Evolutionary conservation across 108 stramenopile genomes (phyloP).

Genomic region (Cyclotella choctawhatcheeana): DNA sequence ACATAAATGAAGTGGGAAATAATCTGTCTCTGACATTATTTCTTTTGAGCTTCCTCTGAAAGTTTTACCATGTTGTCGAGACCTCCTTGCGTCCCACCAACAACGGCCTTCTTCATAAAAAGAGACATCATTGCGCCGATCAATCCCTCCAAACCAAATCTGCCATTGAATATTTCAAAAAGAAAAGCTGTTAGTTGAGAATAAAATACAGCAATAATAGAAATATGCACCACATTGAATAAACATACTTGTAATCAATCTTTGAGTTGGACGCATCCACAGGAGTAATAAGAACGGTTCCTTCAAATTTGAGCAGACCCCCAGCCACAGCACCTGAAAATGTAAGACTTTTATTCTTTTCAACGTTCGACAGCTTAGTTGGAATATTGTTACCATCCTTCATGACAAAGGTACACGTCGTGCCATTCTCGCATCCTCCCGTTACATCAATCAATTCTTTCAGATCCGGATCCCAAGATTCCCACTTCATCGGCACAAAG

Average conservation of each 20-base stretch:
- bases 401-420: slow-evolving; percentile 55
- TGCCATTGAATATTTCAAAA: background rate
- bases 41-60: slow-evolving; percentile 50
- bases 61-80: slow-evolving; percentile 55
- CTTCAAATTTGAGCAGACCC: slow-evolving; percentile 28
- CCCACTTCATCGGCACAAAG: slow-evolving; percentile 58
- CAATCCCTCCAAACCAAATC: slow-evolving; percentile 47
- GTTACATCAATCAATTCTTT: slow-evolving; percentile 30
- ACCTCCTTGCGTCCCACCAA: slow-evolving; percentile 49
- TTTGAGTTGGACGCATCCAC: slow-evolving; percentile 30
- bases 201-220: background rate
- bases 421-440: slow-evolving; percentile 45
- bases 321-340: slow-evolving; percentile 41
- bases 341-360: slow-evolving; percentile 35
- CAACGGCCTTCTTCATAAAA: slow-evolving; percentile 37
- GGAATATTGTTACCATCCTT: slow-evolving; percentile 52
- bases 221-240: background rate
- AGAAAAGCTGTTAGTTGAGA: background rate
- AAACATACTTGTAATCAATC: slow-evolving; percentile 40
- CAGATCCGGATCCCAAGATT: slow-evolving; percentile 56
- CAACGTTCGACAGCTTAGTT: slow-evolving; percentile 31
- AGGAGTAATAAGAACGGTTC: slow-evolving; percentile 39
- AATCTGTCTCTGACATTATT: slow-evolving; percentile 2
- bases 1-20: too few species aligned
- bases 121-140: slow-evolving; percentile 31